Evolutionary conservation across 306 rosid genomes (phyloP), one percentile per base, ranked within the genome.

Genomic region (Quillaja saponaria): DNA sequence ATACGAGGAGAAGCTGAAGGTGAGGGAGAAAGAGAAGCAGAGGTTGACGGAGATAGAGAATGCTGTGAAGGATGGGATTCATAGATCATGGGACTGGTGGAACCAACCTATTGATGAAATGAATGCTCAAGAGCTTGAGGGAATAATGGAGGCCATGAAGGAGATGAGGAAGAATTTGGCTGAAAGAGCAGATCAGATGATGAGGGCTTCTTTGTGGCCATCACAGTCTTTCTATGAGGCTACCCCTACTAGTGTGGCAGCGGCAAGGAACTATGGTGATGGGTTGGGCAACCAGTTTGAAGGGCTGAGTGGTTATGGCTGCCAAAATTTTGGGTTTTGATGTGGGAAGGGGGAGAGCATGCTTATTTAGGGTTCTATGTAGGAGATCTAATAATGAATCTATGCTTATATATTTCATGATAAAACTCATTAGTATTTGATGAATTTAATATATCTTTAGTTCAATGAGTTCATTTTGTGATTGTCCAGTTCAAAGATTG

Each of bases 141-240:
- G 74, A 4, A 76, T 50, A 47, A 33, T 57, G 57, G n/a, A 55
- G 1, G 68, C 76, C 0, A 13, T 79, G 61, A 25, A 25, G 42
- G 87, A 79, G 50, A 35, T 85, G 18, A 79, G 78, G 17, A 58
- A 68, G 33, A 77, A 67, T 17, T 28, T 79, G 10, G 45, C 16
- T 1, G 50, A 49, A 45, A 74, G 74, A 33, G 68, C 64, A 0
- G 59, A 52, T 42, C 28, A 55, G 48, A 14, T 63, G 18, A 41
- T 8, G 49, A 66, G 52, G 40, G 16, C 15, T 10, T 8, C 58
- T 0, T 31, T 55, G 54, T 64, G 8, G 56, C 12, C 56, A 10
- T 13, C 63, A 1, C 39, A 41, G 5, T 28, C 28, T 19, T 61
- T 61, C 31, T 50, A 46, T n/a, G 39, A 34, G 16, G 17, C 38